Conservation (phyloP, 345 rosid species). For the Ailanthus altissimus region DNA sequence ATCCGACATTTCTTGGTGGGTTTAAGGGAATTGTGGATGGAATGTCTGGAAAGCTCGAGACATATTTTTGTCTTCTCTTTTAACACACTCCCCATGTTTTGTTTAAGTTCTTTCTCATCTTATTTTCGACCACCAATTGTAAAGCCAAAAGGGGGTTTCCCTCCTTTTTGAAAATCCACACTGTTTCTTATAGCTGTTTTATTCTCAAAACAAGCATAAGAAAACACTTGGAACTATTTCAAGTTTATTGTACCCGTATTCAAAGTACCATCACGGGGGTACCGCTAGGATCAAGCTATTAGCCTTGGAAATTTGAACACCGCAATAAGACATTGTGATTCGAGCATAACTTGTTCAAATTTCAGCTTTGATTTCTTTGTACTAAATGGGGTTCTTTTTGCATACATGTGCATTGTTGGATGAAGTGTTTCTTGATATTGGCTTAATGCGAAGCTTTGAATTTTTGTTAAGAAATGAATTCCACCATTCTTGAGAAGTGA, state of each 20-base stretch:
- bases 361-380: background rate
- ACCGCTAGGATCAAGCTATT: constrained; percentile 15
- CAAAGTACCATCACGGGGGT: constrained; percentile 20
- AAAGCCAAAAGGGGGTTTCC: background rate
- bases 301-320: background rate
- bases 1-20: constrained; percentile 56
- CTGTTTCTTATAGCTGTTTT: background rate
- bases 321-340: background rate
- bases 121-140: constrained; percentile 10
- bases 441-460: background rate
- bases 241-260: constrained; percentile 17
- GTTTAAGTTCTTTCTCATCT: constrained; percentile 6
- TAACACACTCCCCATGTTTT: constrained; percentile 22
- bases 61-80: constrained; percentile 31
- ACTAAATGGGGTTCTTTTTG: background rate
- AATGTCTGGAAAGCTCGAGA: constrained; percentile 45
- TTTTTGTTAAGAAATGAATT: background rate
- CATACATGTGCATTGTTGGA: background rate
- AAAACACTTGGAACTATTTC: background rate
- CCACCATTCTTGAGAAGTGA: background rate
- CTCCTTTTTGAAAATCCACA: constrained; percentile 6
- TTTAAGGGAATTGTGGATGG: constrained; percentile 32
- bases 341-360: background rate
- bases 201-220: constrained; percentile 5
- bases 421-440: no score